phyloP scores from a whole-genome alignment of 345 rosid genomes.

The Diplotaxis tenuifolia region DNA sequence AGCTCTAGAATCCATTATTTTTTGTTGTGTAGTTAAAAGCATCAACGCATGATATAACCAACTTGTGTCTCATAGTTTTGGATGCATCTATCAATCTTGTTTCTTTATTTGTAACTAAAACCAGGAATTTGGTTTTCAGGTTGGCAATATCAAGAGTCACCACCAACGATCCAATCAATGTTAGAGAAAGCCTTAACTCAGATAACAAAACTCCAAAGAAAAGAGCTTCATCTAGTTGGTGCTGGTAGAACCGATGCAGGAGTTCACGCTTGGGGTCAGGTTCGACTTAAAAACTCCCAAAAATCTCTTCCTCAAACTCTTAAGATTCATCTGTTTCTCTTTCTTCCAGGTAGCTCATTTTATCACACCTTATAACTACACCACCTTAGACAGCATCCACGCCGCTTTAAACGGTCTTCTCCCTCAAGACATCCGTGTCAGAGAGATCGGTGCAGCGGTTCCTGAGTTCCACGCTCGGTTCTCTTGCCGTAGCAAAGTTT shows the following conservation, averaged over 20 bases:
- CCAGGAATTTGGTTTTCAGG: constrained; percentile 42
- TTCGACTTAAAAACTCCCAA: constrained; percentile 25
- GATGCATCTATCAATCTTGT: constrained; percentile 1
- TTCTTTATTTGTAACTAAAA: background rate
- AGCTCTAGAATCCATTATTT: background rate
- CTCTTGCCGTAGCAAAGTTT: constrained; percentile 69
- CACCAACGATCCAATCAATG: constrained; percentile 79
- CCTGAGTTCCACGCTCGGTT: constrained; percentile 88
- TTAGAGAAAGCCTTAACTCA: constrained; percentile 67
- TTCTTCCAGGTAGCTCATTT: constrained; percentile 81
- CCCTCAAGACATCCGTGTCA: constrained; percentile 73
- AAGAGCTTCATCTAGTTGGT: constrained; percentile 69
- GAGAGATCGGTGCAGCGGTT: constrained; percentile 74
- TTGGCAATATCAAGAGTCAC: constrained; percentile 88
- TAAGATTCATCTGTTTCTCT: background rate
- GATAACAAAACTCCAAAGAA: constrained; percentile 63
- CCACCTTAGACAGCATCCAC: constrained; percentile 60
- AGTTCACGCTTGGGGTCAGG: constrained; percentile 99
- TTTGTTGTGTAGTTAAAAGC: background rate
- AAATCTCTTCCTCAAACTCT: background rate
- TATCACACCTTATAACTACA: constrained; percentile 78
- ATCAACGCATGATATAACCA: background rate
- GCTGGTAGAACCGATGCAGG: constrained; percentile 92
- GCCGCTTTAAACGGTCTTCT: constrained; percentile 85
- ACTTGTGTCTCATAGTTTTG: background rate